A percentile compares a stretch with the other conserved stretches of the same genome.
Conservation (phyloP, 179 eudicot species). For the Camellia oleifera region DNA sequence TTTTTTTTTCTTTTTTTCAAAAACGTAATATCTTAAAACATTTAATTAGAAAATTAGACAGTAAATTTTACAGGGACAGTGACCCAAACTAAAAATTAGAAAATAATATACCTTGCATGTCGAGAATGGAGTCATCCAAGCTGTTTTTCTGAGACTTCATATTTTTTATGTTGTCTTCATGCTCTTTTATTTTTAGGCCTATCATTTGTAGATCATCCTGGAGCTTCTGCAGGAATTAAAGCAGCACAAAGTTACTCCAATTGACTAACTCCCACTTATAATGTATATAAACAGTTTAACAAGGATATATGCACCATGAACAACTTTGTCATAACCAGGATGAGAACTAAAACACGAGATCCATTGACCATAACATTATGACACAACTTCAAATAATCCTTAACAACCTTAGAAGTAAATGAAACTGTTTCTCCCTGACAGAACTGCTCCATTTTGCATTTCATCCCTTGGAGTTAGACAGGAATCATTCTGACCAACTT, state of each 20-base stretch:
- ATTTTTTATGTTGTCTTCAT: conserved; percentile 66
- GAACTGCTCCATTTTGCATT: conserved; percentile 37
- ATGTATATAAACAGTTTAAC: not conserved
- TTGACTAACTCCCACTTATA: not conserved
- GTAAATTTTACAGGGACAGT: not conserved
- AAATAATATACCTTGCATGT: conserved; percentile 60
- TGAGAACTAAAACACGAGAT: not conserved
- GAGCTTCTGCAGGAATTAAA: conserved; percentile 53
- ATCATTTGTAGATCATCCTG: conserved; percentile 60
- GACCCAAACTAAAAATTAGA: not conserved
- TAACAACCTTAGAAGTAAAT: conserved; percentile 45
- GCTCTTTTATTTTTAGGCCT: conserved; percentile 61
- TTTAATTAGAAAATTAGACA: not conserved
- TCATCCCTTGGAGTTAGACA: conserved; percentile 26
- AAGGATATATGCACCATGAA: not conserved
- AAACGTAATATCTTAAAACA: not conserved
- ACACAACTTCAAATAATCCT: not conserved
- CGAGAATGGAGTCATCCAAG: conserved; percentile 72
- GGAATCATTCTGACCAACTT: conserved; percentile 34
- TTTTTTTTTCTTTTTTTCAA: not conserved
- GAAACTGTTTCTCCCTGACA: conserved; percentile 33
- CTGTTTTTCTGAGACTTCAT: conserved; percentile 54
- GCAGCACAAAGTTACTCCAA: conserved; percentile 6
- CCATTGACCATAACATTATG: not conserved
- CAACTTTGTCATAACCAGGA: not conserved